A percentile compares a stretch with the other conserved stretches of the same genome.
These are phyloP conservation scores for Aschersonia sp. DNA, from an alignment of 2,329 filamentous ascomycete species.

Conservation along the genomic window DNA sequence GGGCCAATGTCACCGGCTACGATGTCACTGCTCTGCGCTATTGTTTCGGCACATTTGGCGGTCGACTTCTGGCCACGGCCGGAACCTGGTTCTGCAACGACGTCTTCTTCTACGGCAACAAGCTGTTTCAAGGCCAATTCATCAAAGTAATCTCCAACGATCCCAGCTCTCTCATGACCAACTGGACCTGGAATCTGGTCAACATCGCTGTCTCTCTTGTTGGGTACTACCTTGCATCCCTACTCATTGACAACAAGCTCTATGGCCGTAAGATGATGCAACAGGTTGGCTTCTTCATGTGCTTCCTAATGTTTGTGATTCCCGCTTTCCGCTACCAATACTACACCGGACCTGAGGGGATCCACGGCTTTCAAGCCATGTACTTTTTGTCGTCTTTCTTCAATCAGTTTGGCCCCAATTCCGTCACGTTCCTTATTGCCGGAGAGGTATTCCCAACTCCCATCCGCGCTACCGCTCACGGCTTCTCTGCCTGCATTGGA, in stretches of 20 bases:
- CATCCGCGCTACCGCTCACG: slow-evolving; percentile 84
- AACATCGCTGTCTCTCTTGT: slow-evolving; percentile 76
- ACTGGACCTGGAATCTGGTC: slow-evolving; percentile 84
- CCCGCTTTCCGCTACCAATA: slow-evolving; percentile 80
- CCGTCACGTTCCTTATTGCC: slow-evolving; percentile 88
- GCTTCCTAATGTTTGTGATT: slow-evolving; percentile 85
- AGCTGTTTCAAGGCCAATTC: slow-evolving; percentile 88
- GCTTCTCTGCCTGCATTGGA: slow-evolving; percentile 81
- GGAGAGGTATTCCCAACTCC: slow-evolving; percentile 95
- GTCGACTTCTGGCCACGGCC: slow-evolving; percentile 72
- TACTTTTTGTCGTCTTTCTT: slow-evolving; percentile 97
- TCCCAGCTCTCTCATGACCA: slow-evolving; percentile 61
- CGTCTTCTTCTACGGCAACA: slow-evolving; percentile 98
- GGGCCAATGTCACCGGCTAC: slow-evolving; percentile 78
- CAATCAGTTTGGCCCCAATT: slow-evolving; percentile 97
- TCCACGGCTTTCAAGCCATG: slow-evolving; percentile 92
- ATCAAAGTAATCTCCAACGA: slow-evolving; percentile 64
- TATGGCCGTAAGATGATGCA: slow-evolving; percentile 96
- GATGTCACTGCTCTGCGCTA: slow-evolving; percentile 69
- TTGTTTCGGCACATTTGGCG: slow-evolving; percentile 72
- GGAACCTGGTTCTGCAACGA: slow-evolving; percentile 93
- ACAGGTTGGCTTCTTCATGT: slow-evolving; percentile 82
- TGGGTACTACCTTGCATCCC: slow-evolving; percentile 81
- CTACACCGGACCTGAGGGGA: slow-evolving; percentile 56
- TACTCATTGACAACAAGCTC: slow-evolving; percentile 89